Evolutionary conservation across 78 protist genomes (phyloP).

Genomic region (Isochrysis galbana): DNA sequence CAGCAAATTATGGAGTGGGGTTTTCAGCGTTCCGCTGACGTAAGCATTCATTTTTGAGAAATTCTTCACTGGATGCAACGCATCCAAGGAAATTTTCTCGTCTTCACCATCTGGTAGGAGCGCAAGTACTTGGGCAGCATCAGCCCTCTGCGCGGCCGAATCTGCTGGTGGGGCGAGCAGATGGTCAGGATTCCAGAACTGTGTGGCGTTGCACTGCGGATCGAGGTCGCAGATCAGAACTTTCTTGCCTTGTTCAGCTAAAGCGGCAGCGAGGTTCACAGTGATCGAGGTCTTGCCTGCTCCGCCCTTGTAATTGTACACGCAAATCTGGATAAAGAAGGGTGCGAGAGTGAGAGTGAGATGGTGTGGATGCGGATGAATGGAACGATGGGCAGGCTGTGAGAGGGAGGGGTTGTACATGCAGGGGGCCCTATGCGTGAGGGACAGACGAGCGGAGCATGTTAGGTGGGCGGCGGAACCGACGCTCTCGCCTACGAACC

Average conservation of each 20-base stretch:
- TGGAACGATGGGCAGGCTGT: no score
- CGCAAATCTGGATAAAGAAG: neutral
- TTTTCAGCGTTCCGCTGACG: neutral
- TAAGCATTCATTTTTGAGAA: neutral
- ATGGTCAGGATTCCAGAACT: neutral
- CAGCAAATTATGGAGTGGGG: neutral
- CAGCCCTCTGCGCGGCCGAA: neutral
- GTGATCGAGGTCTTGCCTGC: neutral
- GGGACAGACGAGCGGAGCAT: no score
- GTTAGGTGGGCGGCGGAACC: no score
- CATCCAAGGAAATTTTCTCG: neutral
- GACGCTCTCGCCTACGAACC: no score
- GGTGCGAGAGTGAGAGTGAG: no score
- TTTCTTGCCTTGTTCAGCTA: neutral
- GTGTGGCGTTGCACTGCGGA: neutral
- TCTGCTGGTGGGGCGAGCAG: neutral
- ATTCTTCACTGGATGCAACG: neutral
- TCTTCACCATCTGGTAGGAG: neutral
- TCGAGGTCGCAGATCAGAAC: neutral
- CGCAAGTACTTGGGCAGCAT: neutral
- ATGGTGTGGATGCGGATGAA: no score
- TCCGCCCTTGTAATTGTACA: conserved; percentile 7
- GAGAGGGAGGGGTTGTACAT: no score
- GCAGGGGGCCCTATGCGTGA: no score
- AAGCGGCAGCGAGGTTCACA: neutral